Evolutionary conservation across 2,329 filamentous ascomycete genomes (phyloP).

Genomic region (Dactylellina drechsleri): DNA sequence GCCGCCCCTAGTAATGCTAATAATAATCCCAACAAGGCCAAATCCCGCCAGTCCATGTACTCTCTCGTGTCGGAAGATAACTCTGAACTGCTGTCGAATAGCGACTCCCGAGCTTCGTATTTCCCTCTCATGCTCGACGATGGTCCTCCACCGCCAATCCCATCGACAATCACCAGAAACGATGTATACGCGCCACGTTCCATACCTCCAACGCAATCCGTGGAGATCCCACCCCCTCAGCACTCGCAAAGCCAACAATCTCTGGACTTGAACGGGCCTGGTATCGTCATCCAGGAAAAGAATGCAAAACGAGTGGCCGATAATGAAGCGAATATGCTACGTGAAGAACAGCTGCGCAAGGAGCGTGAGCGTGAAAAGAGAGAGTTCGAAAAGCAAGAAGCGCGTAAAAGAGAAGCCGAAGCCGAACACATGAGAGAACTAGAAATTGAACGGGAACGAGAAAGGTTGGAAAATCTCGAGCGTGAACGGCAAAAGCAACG

Average conservation of each 20-base stretch:
- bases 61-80: conserved; percentile 48
- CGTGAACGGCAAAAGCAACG: conserved; percentile 59
- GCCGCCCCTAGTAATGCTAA: conserved; percentile 33
- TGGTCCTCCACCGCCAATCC: conserved; percentile 51
- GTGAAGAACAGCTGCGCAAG: conserved; percentile 47
- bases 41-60: conserved; percentile 52
- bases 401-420: conserved; percentile 72
- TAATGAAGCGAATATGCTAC: conserved; percentile 48
- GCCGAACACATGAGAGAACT: conserved; percentile 56
- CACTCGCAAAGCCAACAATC: conserved; percentile 11
- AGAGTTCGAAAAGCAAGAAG: conserved; percentile 74
- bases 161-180: conserved; percentile 32
- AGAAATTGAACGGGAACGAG: conserved; percentile 65
- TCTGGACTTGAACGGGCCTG: too few relatives aligned
- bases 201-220: conserved; percentile 49
- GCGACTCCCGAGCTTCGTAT: conserved; percentile 41
- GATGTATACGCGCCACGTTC: conserved; percentile 47
- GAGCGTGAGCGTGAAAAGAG: conserved; percentile 59
- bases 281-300: conserved; percentile 37
- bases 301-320: conserved; percentile 52
- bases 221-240: conserved; percentile 49
- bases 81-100: conserved; percentile 43
- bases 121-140: conserved; percentile 50
- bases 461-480: conserved; percentile 61
- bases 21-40: conserved; percentile 49